Percentiles rank a stretch among this genome's conserved stretches.
Evolutionary conservation across 1,139 yeast genomes (phyloP).

Genomic region (Meyerozyma sp.): DNA sequence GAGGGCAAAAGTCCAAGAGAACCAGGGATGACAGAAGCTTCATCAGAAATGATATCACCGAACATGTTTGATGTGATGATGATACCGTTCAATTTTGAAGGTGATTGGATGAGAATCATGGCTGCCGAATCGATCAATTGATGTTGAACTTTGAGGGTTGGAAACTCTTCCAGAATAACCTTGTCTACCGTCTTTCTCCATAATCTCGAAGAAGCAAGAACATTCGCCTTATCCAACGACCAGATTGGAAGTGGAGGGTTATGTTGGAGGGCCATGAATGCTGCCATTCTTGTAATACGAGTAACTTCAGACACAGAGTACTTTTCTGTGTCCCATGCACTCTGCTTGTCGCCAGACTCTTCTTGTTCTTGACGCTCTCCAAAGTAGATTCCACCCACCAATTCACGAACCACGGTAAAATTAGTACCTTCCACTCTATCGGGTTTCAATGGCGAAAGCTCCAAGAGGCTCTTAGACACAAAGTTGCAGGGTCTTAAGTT

Average conservation of each 20-base stretch:
- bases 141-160: slow-evolving; percentile 77
- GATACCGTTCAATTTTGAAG: slow-evolving; percentile 86
- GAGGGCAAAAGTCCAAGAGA: slow-evolving; percentile 93
- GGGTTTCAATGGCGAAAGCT: slow-evolving; percentile 80
- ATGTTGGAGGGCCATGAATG: slow-evolving; percentile 88
- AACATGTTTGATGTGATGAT: slow-evolving; percentile 93
- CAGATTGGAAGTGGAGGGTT: slow-evolving; percentile 91
- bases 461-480: slow-evolving; percentile 79
- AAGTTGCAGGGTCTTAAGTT: slow-evolving; percentile 95
- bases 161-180: slow-evolving; percentile 82
- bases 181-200: slow-evolving; percentile 93
- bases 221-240: slow-evolving; percentile 97
- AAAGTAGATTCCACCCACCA: slow-evolving; percentile 96
- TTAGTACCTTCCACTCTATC: slow-evolving; percentile 87
- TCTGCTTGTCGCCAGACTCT: slow-evolving; percentile 54
- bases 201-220: slow-evolving; percentile 88
- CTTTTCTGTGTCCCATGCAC: slow-evolving; percentile 91
- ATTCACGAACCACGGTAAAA: slow-evolving; percentile 88
- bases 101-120: slow-evolving; percentile 89
- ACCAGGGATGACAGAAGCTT: slow-evolving; percentile 97
- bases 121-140: slow-evolving; percentile 98
- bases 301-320: slow-evolving; percentile 88
- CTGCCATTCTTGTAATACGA: slow-evolving; percentile 97
- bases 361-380: slow-evolving; percentile 93
- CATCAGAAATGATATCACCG: slow-evolving; percentile 96